phyloP scores from a whole-genome alignment of 2,329 filamentous ascomycete genomes.

The Metarhizium anisopliae region DNA sequence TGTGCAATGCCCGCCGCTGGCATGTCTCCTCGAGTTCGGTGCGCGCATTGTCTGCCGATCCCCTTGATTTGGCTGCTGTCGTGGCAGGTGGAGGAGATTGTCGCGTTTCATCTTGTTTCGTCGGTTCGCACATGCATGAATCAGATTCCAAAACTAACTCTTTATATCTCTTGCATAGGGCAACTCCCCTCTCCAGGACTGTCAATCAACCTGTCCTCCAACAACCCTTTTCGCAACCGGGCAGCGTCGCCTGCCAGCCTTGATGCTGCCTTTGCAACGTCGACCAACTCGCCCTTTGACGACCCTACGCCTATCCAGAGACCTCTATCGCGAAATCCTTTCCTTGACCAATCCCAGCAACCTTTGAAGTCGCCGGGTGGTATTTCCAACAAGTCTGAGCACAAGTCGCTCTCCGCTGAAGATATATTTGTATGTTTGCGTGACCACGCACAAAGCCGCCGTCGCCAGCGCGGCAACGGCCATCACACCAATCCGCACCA shows the following conservation, averaged over 20 bases:
- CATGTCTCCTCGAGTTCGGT: neutral
- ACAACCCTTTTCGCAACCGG: constrained; percentile 74
- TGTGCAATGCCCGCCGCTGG: neutral
- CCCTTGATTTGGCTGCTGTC: constrained; percentile 3
- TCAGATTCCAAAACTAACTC: constrained; percentile 2
- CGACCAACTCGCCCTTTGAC: constrained; percentile 49
- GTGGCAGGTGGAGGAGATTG: constrained; percentile 9
- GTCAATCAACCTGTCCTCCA: constrained; percentile 64
- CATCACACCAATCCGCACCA: constrained; percentile 1
- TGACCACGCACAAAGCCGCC: neutral
- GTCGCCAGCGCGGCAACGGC: neutral
- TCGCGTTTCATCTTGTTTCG: constrained; percentile 14
- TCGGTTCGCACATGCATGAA: neutral
- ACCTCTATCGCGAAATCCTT: constrained; percentile 66
- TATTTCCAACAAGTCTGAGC: constrained; percentile 40
- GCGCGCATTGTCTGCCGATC: constrained; percentile 3
- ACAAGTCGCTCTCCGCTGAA: constrained; percentile 46
- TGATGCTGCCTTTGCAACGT: constrained; percentile 24
- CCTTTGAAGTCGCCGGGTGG: constrained; percentile 34
- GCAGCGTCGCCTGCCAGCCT: constrained; percentile 47
- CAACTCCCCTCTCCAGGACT: constrained; percentile 29
- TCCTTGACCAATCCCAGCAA: constrained; percentile 49
- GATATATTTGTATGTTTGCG: constrained; percentile 65
- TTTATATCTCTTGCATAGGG: constrained; percentile 9
- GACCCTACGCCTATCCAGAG: constrained; percentile 40